Conservation (phyloP, 129 eudicot species). For the Logfia minima region DNA sequence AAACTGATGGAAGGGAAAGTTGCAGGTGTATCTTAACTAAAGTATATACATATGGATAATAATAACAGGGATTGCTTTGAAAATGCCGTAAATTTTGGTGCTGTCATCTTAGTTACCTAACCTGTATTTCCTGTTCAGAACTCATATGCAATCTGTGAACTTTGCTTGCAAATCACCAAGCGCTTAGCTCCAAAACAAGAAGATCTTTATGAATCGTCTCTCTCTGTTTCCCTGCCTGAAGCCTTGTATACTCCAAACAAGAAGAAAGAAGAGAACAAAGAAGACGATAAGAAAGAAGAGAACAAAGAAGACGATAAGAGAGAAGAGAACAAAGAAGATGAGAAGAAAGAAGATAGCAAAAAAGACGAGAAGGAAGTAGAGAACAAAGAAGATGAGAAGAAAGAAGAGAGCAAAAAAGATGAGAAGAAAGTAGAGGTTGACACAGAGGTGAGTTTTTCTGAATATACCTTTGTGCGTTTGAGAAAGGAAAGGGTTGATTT, state of each 20-base stretch:
- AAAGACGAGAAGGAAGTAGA: constrained; percentile 13
- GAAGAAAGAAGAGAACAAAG: constrained; percentile 45
- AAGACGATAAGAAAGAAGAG: constrained; percentile 27
- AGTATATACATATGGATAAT: background rate
- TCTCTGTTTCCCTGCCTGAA: constrained; percentile 55
- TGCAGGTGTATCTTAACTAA: background rate
- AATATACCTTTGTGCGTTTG: background rate
- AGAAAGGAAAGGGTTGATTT: background rate
- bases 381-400: background rate
- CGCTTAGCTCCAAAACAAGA: constrained; percentile 53
- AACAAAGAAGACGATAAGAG: constrained; percentile 1
- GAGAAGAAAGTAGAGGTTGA: constrained; percentile 21
- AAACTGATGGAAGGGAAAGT: background rate
- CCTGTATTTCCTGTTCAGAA: constrained; percentile 58
- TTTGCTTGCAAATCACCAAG: constrained; percentile 65
- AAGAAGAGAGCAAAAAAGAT: constrained; percentile 14
- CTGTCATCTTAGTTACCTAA: constrained; percentile 16
- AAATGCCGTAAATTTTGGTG: background rate
- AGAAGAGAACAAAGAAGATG: background rate
- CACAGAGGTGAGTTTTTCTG: constrained; percentile 27
- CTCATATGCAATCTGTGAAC: constrained; percentile 80
- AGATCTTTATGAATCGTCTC: constrained; percentile 43
- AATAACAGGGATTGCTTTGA: background rate
- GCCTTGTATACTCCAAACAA: constrained; percentile 57
- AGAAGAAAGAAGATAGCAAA: constrained; percentile 16